Evolutionary conservation across 768 basidiomycete species (phyloP), one percentile per base, ranked within the genome.

Genomic region (Termitomyces sp.): DNA sequence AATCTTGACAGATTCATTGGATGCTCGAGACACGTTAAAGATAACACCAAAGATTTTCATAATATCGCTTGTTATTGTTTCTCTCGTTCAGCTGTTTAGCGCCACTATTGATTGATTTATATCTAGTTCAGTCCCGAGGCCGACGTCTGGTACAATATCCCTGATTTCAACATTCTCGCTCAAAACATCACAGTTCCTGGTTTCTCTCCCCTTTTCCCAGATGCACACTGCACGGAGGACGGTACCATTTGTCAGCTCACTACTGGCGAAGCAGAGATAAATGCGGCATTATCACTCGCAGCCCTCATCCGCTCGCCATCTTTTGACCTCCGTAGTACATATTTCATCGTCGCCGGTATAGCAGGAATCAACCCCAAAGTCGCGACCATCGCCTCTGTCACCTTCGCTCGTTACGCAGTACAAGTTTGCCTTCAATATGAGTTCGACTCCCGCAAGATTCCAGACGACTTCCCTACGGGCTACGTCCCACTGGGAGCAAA

Each of bases 391-490:
- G 55, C 36, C 4, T 60, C 60, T 2, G 60, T 60, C 5, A 60
- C 60, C 8, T 60, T 60, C 13, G 60, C 60, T 10, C 56, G 60
- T 12, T 60, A 41, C 15, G 46, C 55, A 15, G 56, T 60, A 0
- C 60, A 60, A 47, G 60, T 60, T 4, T 28, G 51, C 4, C 55
- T 60, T 18, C 60, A 60, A 54, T 60, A 56, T 37, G 60, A 60
- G 29, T 56, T 60, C 28, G 60, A 60, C 22, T 51, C 60, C 6
- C 60, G 60, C 33, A 56, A 60, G 18, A 60, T 49, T 4, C 60
- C 56, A 15, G 39, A 26, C 7, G 24, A 56, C n/a, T 60, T 49
- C 16, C 33, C 60, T 4, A 60, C 60, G 7, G 60, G 60, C 39
- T 60, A 60, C 33, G 51, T 60, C 13, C 60, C 60, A 0, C 52